A percentile compares a stretch with the other conserved stretches of the same genome.
Evolutionary conservation across 1,139 yeast genomes (phyloP).

Genomic region (Nakaseomyces nivariensis): DNA sequence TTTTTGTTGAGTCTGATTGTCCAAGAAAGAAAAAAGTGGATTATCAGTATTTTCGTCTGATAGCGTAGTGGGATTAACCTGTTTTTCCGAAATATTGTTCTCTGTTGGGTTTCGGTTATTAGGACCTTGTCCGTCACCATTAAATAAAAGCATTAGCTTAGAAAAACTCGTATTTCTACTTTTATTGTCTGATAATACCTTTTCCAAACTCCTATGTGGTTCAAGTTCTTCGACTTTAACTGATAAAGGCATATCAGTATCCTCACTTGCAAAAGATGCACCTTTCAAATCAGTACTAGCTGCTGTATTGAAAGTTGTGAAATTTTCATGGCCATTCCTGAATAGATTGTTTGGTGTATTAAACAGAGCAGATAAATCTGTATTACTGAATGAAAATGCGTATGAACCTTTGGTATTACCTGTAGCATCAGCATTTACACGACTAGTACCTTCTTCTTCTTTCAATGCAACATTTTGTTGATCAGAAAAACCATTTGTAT

Average conservation of each 20-base stretch:
- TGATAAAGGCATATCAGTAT: neutral
- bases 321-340: neutral
- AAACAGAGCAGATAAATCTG: conserved; percentile 21
- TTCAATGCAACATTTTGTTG: neutral
- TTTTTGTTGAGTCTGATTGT: neutral
- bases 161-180: conserved; percentile 4
- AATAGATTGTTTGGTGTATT: conserved; percentile 6
- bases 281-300: neutral
- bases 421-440: neutral
- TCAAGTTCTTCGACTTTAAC: neutral
- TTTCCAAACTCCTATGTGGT: neutral
- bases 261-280: neutral
- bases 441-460: neutral
- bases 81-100: neutral
- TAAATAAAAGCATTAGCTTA: conserved; percentile 5
- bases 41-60: neutral
- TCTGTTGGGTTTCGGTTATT: neutral
- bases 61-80: neutral
- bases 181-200: neutral
- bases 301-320: neutral
- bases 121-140: conserved; percentile 1
- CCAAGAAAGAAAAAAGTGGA: neutral
- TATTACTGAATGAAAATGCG: conserved; percentile 18
- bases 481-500: too few species aligned
- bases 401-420: conserved; percentile 17